Evolutionary conservation across 2,329 filamentous ascomycete genomes (phyloP), one percentile per base, ranked within the genome.

Genomic region (Didymella sp.): DNA sequence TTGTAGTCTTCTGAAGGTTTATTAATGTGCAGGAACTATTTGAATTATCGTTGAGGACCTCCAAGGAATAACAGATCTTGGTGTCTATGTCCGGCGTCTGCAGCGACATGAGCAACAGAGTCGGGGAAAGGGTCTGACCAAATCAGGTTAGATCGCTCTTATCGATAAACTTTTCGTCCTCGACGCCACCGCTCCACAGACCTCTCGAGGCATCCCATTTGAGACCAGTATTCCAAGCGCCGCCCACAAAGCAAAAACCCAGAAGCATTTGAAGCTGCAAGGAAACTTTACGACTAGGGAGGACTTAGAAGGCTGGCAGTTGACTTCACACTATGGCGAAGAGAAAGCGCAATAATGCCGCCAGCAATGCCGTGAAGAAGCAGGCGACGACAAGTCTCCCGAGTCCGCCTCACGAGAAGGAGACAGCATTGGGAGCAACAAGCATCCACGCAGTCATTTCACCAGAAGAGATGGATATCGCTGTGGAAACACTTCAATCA

Each of bases 391-490:
- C 60, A 27, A 56, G 62, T 21, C 60, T 70, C n/a, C 65, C 67
- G 13, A 71, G 67, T 30, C 69, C 70, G 21, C 69, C 70, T 17
- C 66, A 71, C 31, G 68, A 70, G 27, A 59, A 59, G 3, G 51
- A 51, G 13, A 30, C 45, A 15, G 40, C 60, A 9, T 48, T 63
- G 9, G 81, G 82, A 58, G 79, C 82, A n/a, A 82, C 79, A 64
- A 84, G 71, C 45, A 74, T 87, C 3, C 77, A 81, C 49, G 80
- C 81, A 0, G 74, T 88, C 57, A 79, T 85, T n/a, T 85, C 85
- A 2, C 57, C 78, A 81, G 87, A 89, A 63, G 88, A 90, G 60
- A 80, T 90, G 51, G 87, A 89, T 42, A 84, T 89, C 54, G 81
- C 87, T 1, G 80, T 89, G 53, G 88, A 90, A 28, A 89, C 87